phyloP scores from a whole-genome alignment of 192 early-diverging fungal species.

The Pilobolus umbonatus region DNA sequence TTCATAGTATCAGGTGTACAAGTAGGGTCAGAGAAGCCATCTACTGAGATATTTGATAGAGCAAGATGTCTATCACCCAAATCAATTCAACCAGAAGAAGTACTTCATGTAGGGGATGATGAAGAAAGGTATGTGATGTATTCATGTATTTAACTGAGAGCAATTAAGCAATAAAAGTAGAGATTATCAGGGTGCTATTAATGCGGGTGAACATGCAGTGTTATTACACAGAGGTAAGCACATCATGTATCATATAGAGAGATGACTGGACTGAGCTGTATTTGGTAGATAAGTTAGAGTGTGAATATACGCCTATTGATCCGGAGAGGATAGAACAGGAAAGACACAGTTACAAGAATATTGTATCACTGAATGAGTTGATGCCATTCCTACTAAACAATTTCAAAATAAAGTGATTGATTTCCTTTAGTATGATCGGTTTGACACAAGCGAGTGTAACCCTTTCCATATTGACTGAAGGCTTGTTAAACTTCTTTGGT shows the following conservation, averaged over 20 bases:
- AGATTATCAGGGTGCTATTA: not conserved
- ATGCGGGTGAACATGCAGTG: not conserved
- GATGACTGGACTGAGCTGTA: not conserved
- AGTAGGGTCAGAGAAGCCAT: constrained; percentile 53
- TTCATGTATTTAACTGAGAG: not conserved
- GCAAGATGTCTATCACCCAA: constrained; percentile 31
- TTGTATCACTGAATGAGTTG: not conserved
- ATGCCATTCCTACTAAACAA: not conserved
- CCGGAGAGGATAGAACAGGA: too few species aligned
- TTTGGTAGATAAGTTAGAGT: constrained; percentile 6
- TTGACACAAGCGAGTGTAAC: too few species aligned
- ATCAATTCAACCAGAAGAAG: constrained; percentile 29
- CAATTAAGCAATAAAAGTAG: not conserved
- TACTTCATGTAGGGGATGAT: constrained; percentile 60
- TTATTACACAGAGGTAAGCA: constrained; percentile 3
- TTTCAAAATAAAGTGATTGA: not conserved
- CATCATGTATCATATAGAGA: constrained; percentile 5
- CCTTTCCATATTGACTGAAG: too few species aligned
- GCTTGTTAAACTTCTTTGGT: too few species aligned
- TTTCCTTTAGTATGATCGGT: too few species aligned
- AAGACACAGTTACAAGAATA: constrained; percentile 1
- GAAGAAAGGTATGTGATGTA: constrained; percentile 27
- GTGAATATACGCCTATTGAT: too few species aligned
- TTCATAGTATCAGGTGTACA: constrained; percentile 53
- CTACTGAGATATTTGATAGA: constrained; percentile 44